A percentile compares a stretch with the other conserved stretches of the same genome.
Evolutionary conservation across 2,329 filamentous ascomycete genomes (phyloP).

Genomic region (Leptodontidium sp.): DNA sequence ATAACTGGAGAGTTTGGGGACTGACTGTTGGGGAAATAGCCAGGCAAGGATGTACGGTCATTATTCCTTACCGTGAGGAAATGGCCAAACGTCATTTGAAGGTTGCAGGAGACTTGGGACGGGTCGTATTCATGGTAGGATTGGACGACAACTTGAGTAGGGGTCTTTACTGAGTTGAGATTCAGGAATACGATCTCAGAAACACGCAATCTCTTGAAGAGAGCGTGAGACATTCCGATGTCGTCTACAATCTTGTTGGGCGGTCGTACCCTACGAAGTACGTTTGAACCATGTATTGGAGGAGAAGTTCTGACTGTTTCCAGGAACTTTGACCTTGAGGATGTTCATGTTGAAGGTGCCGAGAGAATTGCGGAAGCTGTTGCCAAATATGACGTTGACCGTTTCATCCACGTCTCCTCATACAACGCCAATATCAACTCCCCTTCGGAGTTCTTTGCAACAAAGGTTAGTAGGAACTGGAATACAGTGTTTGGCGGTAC

Average conservation of each 20-base stretch:
- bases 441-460: conserved; percentile 86
- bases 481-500: too few species aligned
- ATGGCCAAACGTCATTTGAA: conserved; percentile 98
- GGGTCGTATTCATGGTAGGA: conserved; percentile 81
- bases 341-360: conserved; percentile 91
- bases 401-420: conserved; percentile 95
- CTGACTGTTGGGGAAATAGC: conserved; percentile 61
- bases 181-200: conserved; percentile 88
- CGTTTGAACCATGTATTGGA: conserved; percentile 41
- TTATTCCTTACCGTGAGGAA: conserved; percentile 94
- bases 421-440: conserved; percentile 88
- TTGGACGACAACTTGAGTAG: not conserved
- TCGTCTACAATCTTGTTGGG: conserved; percentile 96
- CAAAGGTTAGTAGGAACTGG: conserved; percentile 69
- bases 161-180: conserved; percentile 9
- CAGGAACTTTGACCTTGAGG: conserved; percentile 91
- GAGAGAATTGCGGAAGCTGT: conserved; percentile 93
- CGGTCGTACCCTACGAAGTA: conserved; percentile 97
- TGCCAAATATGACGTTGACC: conserved; percentile 97
- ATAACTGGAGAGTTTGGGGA: conserved; percentile 11
- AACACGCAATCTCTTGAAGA: conserved; percentile 97
- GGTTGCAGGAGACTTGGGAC: conserved; percentile 91
- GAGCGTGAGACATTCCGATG: conserved; percentile 94
- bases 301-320: conserved; percentile 45
- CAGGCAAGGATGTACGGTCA: conserved; percentile 90